Base-by-base conservation (phyloP, 1,139 yeast species). In the Yamadazyma jaroonii region DNA sequence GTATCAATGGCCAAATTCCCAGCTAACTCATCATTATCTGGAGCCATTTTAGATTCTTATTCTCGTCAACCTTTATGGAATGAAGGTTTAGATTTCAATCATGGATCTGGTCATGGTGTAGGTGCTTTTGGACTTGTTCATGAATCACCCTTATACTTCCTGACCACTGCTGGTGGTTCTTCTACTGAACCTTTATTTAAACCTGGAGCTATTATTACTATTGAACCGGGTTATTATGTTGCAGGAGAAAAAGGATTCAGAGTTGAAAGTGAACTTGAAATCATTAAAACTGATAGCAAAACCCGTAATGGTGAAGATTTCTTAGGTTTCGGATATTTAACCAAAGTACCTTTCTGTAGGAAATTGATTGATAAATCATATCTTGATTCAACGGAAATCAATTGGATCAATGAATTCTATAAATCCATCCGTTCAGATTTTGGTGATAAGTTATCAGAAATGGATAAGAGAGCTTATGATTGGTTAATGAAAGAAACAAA, bases 61-160 rank as follows among this genome's bases (percentile, higher is more conserved):
- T 75, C 80, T 2, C 57, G 83, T 38, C 68, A 66, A 41, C 75
- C 80, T 2, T 59, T 77, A 44, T 73, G 78, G 78, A 68, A 68
- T 43, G 67, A 67, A 38, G 82, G 82, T 0, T 55, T 72, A 34
- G 76, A 71, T 45, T 77, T 67, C 48, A 72, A 71, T 38, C 83
- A 77, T 52, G 83, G 83, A 6, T 71, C 81, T 1, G 82, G 83
- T 0, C 83, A 77, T 51, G 83, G 83, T 1, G 74, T 77, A 4
- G 82, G 80, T 8, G 65, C 76, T 32, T 77, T 70, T 54, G 77
- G 80, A 4, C 64, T 68, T 48, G 82, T 77, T 6, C 83, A 77
- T 47, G 79, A 78, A 40, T 72, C 74, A 0, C 83, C 83, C 0
- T 61, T 77, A 39, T 74, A 68, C 29, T 64, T 77, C 36, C 67